Conservation (phyloP, 2,329 filamentous ascomycete genomes). For the Corniculantispora saksenae region DNA sequence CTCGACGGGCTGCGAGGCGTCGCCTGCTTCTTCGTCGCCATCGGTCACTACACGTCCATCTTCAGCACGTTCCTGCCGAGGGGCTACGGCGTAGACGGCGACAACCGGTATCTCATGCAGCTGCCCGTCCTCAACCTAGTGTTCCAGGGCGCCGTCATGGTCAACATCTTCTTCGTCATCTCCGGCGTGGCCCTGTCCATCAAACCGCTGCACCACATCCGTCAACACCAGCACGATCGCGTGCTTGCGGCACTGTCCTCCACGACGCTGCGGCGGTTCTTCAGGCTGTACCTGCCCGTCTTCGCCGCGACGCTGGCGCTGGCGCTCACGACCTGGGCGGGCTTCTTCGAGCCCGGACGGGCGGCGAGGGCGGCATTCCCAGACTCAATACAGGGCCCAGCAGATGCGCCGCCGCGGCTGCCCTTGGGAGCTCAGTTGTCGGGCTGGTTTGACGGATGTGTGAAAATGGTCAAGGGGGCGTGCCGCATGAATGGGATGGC, state of each 20-base stretch:
- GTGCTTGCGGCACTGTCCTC: conserved; percentile 6
- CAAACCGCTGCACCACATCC: not conserved
- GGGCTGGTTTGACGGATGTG: conserved; percentile 5
- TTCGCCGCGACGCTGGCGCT: conserved; percentile 4
- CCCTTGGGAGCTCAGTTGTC: conserved; percentile 1
- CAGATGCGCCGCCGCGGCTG: not conserved
- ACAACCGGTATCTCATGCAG: conserved; percentile 17
- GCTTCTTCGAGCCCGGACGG: conserved; percentile 9
- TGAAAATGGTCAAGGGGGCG: conserved; percentile 4
- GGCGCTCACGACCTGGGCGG: conserved; percentile 1
- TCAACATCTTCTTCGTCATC: conserved; percentile 22
- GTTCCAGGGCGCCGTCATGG: conserved; percentile 20
- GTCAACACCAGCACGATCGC: conserved; percentile 1
- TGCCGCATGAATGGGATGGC: conserved; percentile 11
- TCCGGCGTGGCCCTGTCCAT: conserved; percentile 19
- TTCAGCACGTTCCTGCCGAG: not conserved
- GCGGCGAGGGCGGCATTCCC: not conserved
- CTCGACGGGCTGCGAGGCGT: conserved; percentile 13
- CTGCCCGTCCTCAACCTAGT: conserved; percentile 17
- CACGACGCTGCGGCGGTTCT: conserved; percentile 1
- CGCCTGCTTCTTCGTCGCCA: conserved; percentile 11
- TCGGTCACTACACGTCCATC: conserved; percentile 8
- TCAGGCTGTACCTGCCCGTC: conserved; percentile 5
- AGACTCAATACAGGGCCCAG: conserved; percentile 13
- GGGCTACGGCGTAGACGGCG: conserved; percentile 9